These are phyloP conservation scores for Balamuthia mandrillaris DNA, from an alignment of 208 protist genomes.

Conservation along the genomic window DNA sequence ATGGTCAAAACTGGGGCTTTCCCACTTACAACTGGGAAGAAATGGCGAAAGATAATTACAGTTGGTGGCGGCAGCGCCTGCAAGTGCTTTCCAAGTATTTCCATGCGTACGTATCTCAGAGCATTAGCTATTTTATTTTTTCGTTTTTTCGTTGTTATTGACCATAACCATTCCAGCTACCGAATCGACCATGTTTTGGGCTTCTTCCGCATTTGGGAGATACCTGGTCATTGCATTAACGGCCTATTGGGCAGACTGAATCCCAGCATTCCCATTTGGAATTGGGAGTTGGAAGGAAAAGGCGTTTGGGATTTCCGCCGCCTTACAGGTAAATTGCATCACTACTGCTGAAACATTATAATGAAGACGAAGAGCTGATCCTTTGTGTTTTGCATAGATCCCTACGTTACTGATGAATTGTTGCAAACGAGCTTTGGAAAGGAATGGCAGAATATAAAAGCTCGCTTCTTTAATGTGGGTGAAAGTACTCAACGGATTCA, in stretches of 20 bases:
- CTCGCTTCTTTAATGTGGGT: conserved; percentile 42
- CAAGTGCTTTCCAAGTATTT: conserved; percentile 36
- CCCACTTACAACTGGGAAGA: conserved; percentile 79
- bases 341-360: too few relatives aligned
- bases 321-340: conserved; percentile 34
- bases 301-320: conserved; percentile 61
- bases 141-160: background rate
- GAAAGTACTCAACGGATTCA: background rate
- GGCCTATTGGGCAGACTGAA: conserved; percentile 57
- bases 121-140: background rate
- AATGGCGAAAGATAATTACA: conserved; percentile 71
- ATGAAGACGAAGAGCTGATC: too few relatives aligned
- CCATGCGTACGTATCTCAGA: background rate
- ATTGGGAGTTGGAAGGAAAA: conserved; percentile 43
- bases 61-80: conserved; percentile 63
- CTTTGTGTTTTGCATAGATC: too few relatives aligned
- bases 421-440: conserved; percentile 45
- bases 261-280: conserved; percentile 53
- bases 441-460: conserved; percentile 17
- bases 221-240: conserved; percentile 51
- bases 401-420: conserved; percentile 57
- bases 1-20: conserved; percentile 81
- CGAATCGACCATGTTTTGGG: conserved; percentile 80
- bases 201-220: conserved; percentile 82
- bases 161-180: conserved; percentile 14